These are phyloP conservation scores for Paecilomyces sp. DNA, from an alignment of 2,329 filamentous ascomycete genomes.

Conservation along the genomic window DNA sequence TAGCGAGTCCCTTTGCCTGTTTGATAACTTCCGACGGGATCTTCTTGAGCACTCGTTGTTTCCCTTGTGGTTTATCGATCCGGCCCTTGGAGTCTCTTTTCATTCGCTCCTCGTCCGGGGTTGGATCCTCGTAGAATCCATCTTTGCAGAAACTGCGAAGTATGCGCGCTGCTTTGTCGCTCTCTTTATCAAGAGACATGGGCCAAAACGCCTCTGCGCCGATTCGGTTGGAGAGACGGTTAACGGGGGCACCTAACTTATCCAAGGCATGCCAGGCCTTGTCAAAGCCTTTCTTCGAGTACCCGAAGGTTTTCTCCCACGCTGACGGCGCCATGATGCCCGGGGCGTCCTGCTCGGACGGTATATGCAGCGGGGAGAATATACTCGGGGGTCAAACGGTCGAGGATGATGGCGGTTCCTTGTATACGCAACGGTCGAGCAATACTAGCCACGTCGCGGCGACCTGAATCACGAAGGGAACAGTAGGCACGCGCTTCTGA, in stretches of 20 bases:
- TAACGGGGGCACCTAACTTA: constrained; percentile 68
- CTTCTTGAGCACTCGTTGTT: constrained; percentile 65
- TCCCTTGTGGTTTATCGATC: constrained; percentile 49
- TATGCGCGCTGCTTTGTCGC: constrained; percentile 85
- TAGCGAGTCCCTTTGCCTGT: constrained; percentile 81
- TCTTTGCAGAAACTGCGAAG: constrained; percentile 83
- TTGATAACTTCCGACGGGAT: constrained; percentile 81
- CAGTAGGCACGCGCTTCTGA: background rate
- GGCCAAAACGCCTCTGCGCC: constrained; percentile 82
- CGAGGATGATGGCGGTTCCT: background rate
- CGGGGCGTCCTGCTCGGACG: background rate
- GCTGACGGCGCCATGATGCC: constrained; percentile 46
- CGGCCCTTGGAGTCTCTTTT: constrained; percentile 38
- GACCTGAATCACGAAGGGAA: background rate
- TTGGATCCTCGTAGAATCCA: constrained; percentile 59
- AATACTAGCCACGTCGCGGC: background rate
- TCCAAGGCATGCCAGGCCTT: constrained; percentile 62
- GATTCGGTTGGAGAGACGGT: constrained; percentile 72
- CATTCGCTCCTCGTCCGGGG: constrained; percentile 41
- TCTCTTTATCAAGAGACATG: constrained; percentile 76
- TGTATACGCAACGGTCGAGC: background rate
- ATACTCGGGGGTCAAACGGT: constrained; percentile 3
- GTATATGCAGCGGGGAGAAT: constrained; percentile 1
- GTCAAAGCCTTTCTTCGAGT: constrained; percentile 60
- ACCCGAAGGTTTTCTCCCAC: constrained; percentile 33